These are phyloP conservation scores for Gossypium schwendimanii DNA, from an alignment of 441 rosid species.

Conservation along the genomic window DNA sequence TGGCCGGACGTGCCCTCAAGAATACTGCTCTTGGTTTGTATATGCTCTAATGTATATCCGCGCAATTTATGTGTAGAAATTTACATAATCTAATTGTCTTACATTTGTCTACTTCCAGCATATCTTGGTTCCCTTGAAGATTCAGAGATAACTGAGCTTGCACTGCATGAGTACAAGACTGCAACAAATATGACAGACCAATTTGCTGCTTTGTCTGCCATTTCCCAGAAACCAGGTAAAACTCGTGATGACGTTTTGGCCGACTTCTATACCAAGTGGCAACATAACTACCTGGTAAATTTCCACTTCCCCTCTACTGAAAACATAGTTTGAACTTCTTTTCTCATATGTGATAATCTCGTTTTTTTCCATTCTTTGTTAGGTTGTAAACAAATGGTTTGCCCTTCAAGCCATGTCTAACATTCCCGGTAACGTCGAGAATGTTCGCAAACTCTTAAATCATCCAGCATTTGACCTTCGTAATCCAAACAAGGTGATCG, in stretches of 20 bases:
- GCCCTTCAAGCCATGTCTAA: constrained; percentile 83
- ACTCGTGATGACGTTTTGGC: constrained; percentile 73
- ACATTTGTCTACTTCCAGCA: constrained; percentile 32
- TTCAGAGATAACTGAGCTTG: constrained; percentile 43
- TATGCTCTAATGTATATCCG: constrained; percentile 14
- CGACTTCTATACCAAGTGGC: constrained; percentile 89
- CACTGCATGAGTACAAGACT: constrained; percentile 55
- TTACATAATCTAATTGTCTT: constrained; percentile 10
- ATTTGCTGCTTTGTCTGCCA: constrained; percentile 89
- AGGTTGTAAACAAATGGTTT: constrained; percentile 99
- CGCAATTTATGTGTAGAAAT: background rate
- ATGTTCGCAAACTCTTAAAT: constrained; percentile 53
- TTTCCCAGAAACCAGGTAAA: constrained; percentile 66
- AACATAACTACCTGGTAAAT: constrained; percentile 67
- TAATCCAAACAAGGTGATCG: constrained; percentile 76
- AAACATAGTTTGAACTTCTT: background rate
- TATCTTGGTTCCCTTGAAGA: constrained; percentile 84
- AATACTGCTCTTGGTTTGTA: constrained; percentile 70
- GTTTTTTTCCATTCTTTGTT: constrained; percentile 12
- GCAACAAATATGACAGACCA: constrained; percentile 96
- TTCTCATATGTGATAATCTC: background rate
- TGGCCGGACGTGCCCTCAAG: constrained; percentile 89
- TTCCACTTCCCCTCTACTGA: constrained; percentile 1
- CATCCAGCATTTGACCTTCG: constrained; percentile 91
- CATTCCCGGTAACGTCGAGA: constrained; percentile 79